Percentiles rank a stretch among this genome's conserved stretches.
phyloP scores from a whole-genome alignment of 805 yeast species.

The Kodamaea kaohsiungensis region DNA sequence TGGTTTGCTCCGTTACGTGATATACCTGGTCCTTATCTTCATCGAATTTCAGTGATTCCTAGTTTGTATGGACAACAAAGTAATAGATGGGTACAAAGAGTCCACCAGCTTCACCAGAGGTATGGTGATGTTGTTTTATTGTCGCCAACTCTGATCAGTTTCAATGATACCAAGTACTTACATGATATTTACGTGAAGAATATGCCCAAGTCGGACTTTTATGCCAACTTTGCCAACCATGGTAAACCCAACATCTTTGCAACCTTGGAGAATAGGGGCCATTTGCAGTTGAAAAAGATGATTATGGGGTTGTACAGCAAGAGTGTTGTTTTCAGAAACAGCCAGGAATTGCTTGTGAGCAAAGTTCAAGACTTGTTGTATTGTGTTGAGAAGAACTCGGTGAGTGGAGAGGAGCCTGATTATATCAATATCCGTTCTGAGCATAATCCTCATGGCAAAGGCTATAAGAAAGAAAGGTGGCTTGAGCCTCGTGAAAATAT shows the following conservation, averaged over 20 bases:
- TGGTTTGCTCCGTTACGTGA: slow-evolving; percentile 47
- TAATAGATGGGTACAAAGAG: slow-evolving; percentile 37
- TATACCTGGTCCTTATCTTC: slow-evolving; percentile 60
- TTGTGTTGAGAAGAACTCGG: slow-evolving; percentile 29
- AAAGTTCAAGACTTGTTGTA: slow-evolving; percentile 28
- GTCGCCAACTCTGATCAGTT: slow-evolving; percentile 61
- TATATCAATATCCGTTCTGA: slow-evolving; percentile 32
- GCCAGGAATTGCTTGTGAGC: slow-evolving; percentile 26
- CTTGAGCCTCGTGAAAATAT: slow-evolving; percentile 30
- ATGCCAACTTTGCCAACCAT: slow-evolving; percentile 59
- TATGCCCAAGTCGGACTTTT: slow-evolving; percentile 58
- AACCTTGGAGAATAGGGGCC: slow-evolving; percentile 48
- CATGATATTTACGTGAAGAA: slow-evolving; percentile 58
- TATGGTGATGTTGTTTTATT: slow-evolving; percentile 67
- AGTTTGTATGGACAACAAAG: slow-evolving; percentile 46
- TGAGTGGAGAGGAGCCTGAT: slow-evolving; percentile 34
- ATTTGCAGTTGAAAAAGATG: slow-evolving; percentile 38
- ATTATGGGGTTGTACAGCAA: slow-evolving; percentile 37
- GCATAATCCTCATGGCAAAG: slow-evolving; percentile 36
- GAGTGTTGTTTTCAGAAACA: slow-evolving; percentile 33
- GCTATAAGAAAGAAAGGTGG: slow-evolving; percentile 30
- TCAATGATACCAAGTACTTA: slow-evolving; percentile 50
- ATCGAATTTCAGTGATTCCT: slow-evolving; percentile 44
- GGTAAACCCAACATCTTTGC: slow-evolving; percentile 63
- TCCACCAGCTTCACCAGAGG: slow-evolving; percentile 50